These are phyloP conservation scores for Tylopilus orsonianus DNA, from an alignment of 1,284 basidiomycete species.

Conservation along the genomic window DNA sequence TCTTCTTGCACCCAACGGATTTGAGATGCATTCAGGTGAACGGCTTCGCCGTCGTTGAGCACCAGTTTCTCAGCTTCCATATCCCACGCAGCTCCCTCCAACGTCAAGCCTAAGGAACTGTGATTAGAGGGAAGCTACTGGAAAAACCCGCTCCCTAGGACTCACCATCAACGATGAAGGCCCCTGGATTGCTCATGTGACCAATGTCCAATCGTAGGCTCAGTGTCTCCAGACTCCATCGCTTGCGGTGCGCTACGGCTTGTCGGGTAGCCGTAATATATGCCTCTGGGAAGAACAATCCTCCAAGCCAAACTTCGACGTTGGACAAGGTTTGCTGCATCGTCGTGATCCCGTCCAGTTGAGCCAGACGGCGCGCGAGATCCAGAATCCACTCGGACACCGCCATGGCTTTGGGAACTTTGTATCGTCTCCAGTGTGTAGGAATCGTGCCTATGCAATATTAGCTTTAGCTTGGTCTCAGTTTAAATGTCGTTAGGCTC, in stretches of 20 bases:
- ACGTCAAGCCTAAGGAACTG: constrained; percentile 65
- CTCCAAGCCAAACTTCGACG: constrained; percentile 87
- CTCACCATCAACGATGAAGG: constrained; percentile 86
- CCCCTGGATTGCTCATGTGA: constrained; percentile 67
- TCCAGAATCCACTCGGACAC: constrained; percentile 87
- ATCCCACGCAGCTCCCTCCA: constrained; percentile 84
- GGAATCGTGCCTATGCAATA: constrained; percentile 74
- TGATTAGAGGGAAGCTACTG: constrained; percentile 11
- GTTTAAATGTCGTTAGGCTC: constrained; percentile 12
- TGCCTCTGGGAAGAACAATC: constrained; percentile 93
- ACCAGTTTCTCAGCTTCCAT: constrained; percentile 54
- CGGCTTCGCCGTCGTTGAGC: constrained; percentile 81
- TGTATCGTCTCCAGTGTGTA: constrained; percentile 85
- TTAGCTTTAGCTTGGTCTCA: constrained; percentile 12
- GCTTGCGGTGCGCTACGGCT: constrained; percentile 85
- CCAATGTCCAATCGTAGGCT: constrained; percentile 79
- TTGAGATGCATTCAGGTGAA: constrained; percentile 75
- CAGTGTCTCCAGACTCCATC: constrained; percentile 90
- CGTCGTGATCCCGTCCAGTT: constrained; percentile 75
- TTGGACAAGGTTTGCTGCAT: constrained; percentile 63
- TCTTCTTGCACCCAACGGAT: constrained; percentile 84
- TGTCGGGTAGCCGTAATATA: constrained; percentile 94
- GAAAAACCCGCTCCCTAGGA: constrained; percentile 4
- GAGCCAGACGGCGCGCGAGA: constrained; percentile 72
- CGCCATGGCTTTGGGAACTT: constrained; percentile 77